Evolutionary conservation across 2,329 filamentous ascomycete genomes (phyloP).

Genomic region (Leptoxyphium fumago): DNA sequence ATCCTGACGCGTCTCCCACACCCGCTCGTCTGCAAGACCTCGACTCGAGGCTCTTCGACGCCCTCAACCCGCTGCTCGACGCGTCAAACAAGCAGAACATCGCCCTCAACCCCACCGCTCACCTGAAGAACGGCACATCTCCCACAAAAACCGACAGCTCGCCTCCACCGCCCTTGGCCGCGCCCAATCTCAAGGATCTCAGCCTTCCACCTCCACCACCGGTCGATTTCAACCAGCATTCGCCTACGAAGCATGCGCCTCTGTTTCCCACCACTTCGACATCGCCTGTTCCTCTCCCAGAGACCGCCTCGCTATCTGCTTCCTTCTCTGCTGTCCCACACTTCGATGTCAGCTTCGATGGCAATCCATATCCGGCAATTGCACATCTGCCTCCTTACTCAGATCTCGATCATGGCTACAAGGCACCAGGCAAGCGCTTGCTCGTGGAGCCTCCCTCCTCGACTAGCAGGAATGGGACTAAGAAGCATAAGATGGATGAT

Average conservation of each 20-base stretch:
- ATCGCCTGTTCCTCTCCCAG: background rate
- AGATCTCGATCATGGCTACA: constrained; percentile 29
- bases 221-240: constrained; percentile 45
- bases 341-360: constrained; percentile 31
- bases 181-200: constrained; percentile 51
- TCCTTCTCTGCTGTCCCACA: constrained; percentile 16
- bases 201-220: constrained; percentile 50
- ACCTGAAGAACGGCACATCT: constrained; percentile 45
- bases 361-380: constrained; percentile 26
- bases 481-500: constrained; percentile 50
- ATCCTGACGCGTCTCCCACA: constrained; percentile 26
- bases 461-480: constrained; percentile 51
- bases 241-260: constrained; percentile 46
- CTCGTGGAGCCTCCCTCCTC: constrained; percentile 51
- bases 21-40: constrained; percentile 29
- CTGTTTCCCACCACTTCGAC: constrained; percentile 10
- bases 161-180: constrained; percentile 44
- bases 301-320: background rate
- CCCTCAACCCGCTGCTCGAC: constrained; percentile 28
- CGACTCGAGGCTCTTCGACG: constrained; percentile 38
- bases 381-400: constrained; percentile 6
- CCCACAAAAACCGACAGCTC: constrained; percentile 54
- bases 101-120: constrained; percentile 46
- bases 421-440: constrained; percentile 39
- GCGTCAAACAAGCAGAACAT: constrained; percentile 44